Evolutionary conservation across 768 basidiomycete genomes (phyloP).

Genomic region (Kwoniella dejecticola): DNA sequence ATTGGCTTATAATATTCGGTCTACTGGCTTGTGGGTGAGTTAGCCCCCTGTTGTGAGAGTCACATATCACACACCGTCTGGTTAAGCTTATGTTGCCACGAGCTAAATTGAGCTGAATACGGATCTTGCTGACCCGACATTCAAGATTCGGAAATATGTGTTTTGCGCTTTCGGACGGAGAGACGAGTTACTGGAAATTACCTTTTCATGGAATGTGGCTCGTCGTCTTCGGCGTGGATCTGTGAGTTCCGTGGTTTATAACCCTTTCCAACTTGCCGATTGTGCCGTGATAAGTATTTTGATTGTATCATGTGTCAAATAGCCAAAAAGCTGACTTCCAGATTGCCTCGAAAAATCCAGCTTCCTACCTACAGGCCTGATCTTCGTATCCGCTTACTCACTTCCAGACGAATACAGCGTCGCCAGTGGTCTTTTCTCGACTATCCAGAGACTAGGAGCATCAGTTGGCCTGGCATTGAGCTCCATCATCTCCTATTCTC

Average conservation of each 20-base stretch:
- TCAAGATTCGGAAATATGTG: slow-evolving; percentile 38
- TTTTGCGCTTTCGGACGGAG: slow-evolving; percentile 30
- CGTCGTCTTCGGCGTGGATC: slow-evolving; percentile 42
- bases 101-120: too few relatives aligned
- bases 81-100: too few relatives aligned
- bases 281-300: slow-evolving; percentile 20
- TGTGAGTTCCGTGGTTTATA: slow-evolving; percentile 29
- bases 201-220: slow-evolving; percentile 31
- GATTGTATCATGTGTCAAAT: background rate
- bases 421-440: slow-evolving; percentile 46
- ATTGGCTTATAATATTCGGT: slow-evolving; percentile 47
- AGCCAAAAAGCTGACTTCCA: background rate
- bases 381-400: slow-evolving; percentile 42
- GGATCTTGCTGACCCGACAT: background rate
- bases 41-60: background rate
- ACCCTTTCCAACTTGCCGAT: too few relatives aligned
- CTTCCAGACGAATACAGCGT: slow-evolving; percentile 44
- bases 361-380: slow-evolving; percentile 43
- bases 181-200: slow-evolving; percentile 42
- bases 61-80: too few relatives aligned
- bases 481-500: slow-evolving; percentile 33
- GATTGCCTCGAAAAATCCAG: too few relatives aligned
- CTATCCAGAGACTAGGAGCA: slow-evolving; percentile 43
- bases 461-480: slow-evolving; percentile 47
- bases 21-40: slow-evolving; percentile 50